phyloP scores from a whole-genome alignment of 768 basidiomycete species.

The Lactarius deliciosus region DNA sequence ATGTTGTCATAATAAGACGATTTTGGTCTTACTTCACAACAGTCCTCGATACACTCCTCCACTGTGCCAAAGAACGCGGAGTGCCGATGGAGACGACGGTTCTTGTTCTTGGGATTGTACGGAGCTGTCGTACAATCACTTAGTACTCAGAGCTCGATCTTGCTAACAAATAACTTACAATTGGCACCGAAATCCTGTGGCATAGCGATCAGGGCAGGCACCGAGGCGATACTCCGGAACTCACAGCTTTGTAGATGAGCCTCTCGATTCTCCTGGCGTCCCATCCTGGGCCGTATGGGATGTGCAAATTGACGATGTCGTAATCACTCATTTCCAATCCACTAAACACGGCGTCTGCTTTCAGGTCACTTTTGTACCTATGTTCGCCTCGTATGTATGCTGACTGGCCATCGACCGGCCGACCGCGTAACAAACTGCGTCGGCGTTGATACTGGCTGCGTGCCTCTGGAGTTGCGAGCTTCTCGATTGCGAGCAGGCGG shows the following conservation, averaged over 20 bases:
- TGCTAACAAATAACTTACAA: constrained; percentile 46
- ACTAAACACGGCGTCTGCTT: constrained; percentile 42
- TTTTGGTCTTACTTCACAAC: constrained; percentile 50
- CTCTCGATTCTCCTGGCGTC: constrained; percentile 55
- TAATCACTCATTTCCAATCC: constrained; percentile 58
- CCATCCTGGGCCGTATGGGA: constrained; percentile 64
- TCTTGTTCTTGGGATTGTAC: constrained; percentile 64
- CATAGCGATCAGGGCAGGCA: constrained; percentile 13
- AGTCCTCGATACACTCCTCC: constrained; percentile 57
- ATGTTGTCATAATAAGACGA: not conserved
- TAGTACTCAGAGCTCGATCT: not conserved
- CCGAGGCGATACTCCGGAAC: constrained; percentile 25
- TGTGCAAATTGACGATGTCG: constrained; percentile 52
- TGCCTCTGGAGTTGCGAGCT: constrained; percentile 44
- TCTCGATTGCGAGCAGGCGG: constrained; percentile 61
- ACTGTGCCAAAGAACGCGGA: constrained; percentile 62
- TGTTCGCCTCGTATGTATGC: constrained; percentile 30
- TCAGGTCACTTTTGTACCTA: constrained; percentile 55
- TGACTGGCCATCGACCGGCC: constrained; percentile 37
- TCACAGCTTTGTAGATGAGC: constrained; percentile 55
- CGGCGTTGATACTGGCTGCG: constrained; percentile 48
- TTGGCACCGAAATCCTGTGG: constrained; percentile 48
- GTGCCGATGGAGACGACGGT: constrained; percentile 58
- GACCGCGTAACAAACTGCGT: constrained; percentile 50
- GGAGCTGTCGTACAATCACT: constrained; percentile 41